Evolutionary conservation across 2,329 filamentous ascomycete genomes (phyloP), one percentile per base, ranked within the genome.

Genomic region (Fusarium subglutinans): DNA sequence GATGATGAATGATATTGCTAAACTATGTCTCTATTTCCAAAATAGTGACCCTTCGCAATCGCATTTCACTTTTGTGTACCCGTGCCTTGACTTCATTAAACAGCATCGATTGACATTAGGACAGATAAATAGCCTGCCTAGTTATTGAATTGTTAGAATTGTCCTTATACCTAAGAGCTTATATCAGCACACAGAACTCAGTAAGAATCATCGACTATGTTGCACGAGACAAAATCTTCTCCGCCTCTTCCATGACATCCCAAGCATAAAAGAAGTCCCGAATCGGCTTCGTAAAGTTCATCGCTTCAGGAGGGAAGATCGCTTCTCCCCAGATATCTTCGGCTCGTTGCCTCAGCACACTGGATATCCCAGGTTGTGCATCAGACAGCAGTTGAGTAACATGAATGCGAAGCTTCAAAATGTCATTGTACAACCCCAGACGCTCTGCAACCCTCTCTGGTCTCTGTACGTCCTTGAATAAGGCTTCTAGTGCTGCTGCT

Each of bases 241-340:
- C n/a, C 2, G 44, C n/a, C 26, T 59, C 51, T 4, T 43, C 1
- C 6, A 12, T 28, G 0, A 59, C 13, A 37, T 67, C 40, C 64
- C 64, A 68, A 0, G 30, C 17, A 28, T 68, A 68, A 2, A 68
- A 68, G 26, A 68, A 61, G 7, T 68, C 47, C 1, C 45, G 7
- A 0, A 68, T 24, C 0, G 54, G 65, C 0, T 61, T 62, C 0
- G 63, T 68, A 5, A 61, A 68, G 4, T 68, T 68, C 63, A 68
- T 68, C 2, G 63, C 54, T 0, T 38, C 38, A 3, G 24, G 26
- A 6, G 65, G 18, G 4, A 61, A 68, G 6, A 68, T 12, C 1
- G 30, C 54, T 4, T 67, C 54, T 2, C 63, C 65, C 54, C 48
- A 68, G 1, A 48, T 30, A 4, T 68, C 47, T 1, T 68, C 65